Percentiles rank a stretch among this genome's conserved stretches.
phyloP scores from a whole-genome alignment of 768 basidiomycete genomes.

The Podaxis sp. region DNA sequence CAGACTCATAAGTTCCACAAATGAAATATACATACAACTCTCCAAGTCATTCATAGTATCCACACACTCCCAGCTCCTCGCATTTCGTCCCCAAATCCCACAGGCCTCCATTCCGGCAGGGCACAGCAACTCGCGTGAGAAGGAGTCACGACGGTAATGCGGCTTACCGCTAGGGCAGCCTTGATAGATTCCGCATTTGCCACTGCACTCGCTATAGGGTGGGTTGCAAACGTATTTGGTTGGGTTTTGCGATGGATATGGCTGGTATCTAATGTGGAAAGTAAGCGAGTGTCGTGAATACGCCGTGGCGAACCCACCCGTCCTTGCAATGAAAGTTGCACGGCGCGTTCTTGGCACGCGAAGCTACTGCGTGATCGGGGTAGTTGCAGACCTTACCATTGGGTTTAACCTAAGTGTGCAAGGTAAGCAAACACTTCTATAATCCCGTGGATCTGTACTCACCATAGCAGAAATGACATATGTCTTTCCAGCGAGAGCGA shows the following conservation, averaged over 20 bases:
- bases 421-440: neutral
- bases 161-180: constrained; percentile 28
- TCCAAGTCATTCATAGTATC: constrained; percentile 43
- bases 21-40: constrained; percentile 39
- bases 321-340: constrained; percentile 44
- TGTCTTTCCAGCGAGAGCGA: constrained; percentile 24
- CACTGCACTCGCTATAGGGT: constrained; percentile 44
- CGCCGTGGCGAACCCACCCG: constrained; percentile 28
- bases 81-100: constrained; percentile 33
- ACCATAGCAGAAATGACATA: constrained; percentile 30
- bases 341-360: constrained; percentile 30
- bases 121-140: constrained; percentile 27
- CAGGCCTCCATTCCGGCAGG: constrained; percentile 36
- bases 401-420: neutral
- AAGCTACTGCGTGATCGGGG: constrained; percentile 34
- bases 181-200: constrained; percentile 34
- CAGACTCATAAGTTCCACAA: neutral
- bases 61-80: constrained; percentile 45
- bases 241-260: constrained; percentile 27
- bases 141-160: constrained; percentile 25
- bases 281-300: too few relatives aligned
- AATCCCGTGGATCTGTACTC: neutral
- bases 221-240: constrained; percentile 36
- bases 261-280: constrained; percentile 18
- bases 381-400: constrained; percentile 29